Evolutionary conservation across 495 filamentous ascomycete species (phyloP).

Genomic region (Hyphodiscus hymeniophilus): DNA sequence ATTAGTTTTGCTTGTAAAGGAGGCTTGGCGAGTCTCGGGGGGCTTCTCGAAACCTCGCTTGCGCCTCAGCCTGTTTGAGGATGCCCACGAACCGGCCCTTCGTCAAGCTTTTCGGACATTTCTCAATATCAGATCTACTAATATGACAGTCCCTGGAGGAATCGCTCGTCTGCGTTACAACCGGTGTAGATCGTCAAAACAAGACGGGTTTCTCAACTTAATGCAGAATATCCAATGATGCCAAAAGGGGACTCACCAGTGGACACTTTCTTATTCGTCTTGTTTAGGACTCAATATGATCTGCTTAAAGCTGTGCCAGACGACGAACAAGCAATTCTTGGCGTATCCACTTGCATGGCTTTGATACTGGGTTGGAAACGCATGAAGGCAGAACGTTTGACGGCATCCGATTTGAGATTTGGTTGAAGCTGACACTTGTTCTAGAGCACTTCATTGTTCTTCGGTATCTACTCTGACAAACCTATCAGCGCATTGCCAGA

Average conservation of each 20-base stretch:
- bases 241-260: slow-evolving; percentile 2
- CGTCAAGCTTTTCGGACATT: neutral
- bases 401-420: slow-evolving; percentile 1
- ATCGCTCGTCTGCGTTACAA: slow-evolving; percentile 7
- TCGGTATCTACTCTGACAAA: neutral
- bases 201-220: slow-evolving; percentile 18
- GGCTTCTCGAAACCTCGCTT: slow-evolving; percentile 25
- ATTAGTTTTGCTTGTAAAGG: slow-evolving; percentile 7
- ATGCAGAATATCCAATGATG: neutral
- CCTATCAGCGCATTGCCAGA: slow-evolving; percentile 10
- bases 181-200: slow-evolving; percentile 8
- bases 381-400: slow-evolving; percentile 21
- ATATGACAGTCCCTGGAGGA: too few species aligned
- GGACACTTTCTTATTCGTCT: too few species aligned
- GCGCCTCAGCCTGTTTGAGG: slow-evolving; percentile 19
- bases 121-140: slow-evolving; percentile 3
- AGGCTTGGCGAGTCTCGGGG: slow-evolving; percentile 16
- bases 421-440: slow-evolving; percentile 1
- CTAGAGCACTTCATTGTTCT: slow-evolving; percentile 6
- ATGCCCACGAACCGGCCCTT: neutral
- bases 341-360: neutral
- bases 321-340: slow-evolving; percentile 17
- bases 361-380: slow-evolving; percentile 14
- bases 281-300: slow-evolving; percentile 14
- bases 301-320: slow-evolving; percentile 7